These are phyloP conservation scores for Davidsoniella eucalypti DNA, from an alignment of 2,329 filamentous ascomycete genomes.

Conservation along the genomic window DNA sequence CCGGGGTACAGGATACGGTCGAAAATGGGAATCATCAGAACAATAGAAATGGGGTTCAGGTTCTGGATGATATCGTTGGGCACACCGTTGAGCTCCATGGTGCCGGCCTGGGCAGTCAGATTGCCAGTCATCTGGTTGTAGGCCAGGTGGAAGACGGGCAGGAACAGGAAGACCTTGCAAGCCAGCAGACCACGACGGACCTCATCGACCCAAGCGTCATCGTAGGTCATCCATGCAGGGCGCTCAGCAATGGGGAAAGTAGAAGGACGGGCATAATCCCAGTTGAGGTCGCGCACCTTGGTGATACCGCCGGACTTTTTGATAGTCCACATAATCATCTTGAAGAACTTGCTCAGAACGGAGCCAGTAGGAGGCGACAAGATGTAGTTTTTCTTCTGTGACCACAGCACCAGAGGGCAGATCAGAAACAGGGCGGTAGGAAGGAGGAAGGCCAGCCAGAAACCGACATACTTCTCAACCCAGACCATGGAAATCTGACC, in stretches of 20 bases:
- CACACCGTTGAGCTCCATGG: constrained; percentile 50
- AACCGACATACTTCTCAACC: constrained; percentile 59
- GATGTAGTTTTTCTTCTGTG: constrained; percentile 44
- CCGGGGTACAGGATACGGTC: constrained; percentile 54
- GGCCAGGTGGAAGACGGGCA: constrained; percentile 44
- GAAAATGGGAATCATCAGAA: constrained; percentile 58
- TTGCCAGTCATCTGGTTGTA: constrained; percentile 47
- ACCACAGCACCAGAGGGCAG: constrained; percentile 44
- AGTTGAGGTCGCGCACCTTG: constrained; percentile 33
- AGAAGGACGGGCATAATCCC: constrained; percentile 54
- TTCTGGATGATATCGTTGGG: constrained; percentile 68
- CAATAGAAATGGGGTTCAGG: constrained; percentile 57
- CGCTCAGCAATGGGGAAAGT: constrained; percentile 36
- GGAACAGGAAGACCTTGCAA: constrained; percentile 54
- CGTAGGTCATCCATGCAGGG: constrained; percentile 63
- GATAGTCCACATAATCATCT: constrained; percentile 41
- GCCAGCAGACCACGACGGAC: constrained; percentile 52
- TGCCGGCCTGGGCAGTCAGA: constrained; percentile 45
- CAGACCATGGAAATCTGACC: constrained; percentile 53
- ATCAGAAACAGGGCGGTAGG: constrained; percentile 48
- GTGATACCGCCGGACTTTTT: constrained; percentile 48
- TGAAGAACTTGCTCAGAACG: constrained; percentile 49
- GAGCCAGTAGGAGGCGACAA: constrained; percentile 53
- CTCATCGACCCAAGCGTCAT: constrained; percentile 71
- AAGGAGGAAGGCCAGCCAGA: constrained; percentile 55